Evolutionary conservation across 208 protist species (phyloP), one percentile per base, ranked within the genome.

Genomic region (Zelonia costaricensis): DNA sequence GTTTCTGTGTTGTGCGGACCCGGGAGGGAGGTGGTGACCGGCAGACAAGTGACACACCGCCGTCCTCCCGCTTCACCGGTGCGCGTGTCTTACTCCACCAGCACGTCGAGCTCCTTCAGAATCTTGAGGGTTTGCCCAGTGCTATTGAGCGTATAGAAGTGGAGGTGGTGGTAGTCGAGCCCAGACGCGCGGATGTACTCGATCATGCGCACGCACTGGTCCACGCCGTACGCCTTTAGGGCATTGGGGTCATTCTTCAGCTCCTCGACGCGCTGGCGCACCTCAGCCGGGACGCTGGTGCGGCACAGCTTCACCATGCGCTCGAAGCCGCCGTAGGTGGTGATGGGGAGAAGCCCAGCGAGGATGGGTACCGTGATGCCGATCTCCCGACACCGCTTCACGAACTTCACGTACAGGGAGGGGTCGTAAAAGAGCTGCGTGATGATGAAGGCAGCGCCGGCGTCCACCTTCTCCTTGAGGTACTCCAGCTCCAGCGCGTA

Each of bases 391-490:
- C 94, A 98, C 18, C 90, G 60, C 22, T 80, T 69, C 12, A 95
- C 84, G 63, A 97, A 99, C 13, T 88, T 62, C 30, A 97, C 76
- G 71, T 98, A 99, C 15, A 93, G 54, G 45, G 88, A 51, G 8
- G 83, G 72, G 53, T 98, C 96, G 71, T 98, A 99, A 64, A 99
- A 98, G 12, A 99, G 75, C 80, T 99, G 97, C 7, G 97, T 99
- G 62, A 99, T 92, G 76, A 99, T 93, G 39, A 98, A 45, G 62
- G 96, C 88, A 13, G 97, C 98, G 7, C 98, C 97, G 6, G 96
- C 97, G 59, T 99, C 97, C 25, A 99, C 91, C 73, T 99, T 99
- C 20, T 80, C 80, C 69, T 98, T 98, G 10, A 99, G 82, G 63
- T 98, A 86, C 16, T 69, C 22, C 44, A 99, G 56, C 66, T 98